These are phyloP conservation scores for Phytopythium oedochilum DNA, from an alignment of 352 stramenopile species.

Conservation along the genomic window DNA sequence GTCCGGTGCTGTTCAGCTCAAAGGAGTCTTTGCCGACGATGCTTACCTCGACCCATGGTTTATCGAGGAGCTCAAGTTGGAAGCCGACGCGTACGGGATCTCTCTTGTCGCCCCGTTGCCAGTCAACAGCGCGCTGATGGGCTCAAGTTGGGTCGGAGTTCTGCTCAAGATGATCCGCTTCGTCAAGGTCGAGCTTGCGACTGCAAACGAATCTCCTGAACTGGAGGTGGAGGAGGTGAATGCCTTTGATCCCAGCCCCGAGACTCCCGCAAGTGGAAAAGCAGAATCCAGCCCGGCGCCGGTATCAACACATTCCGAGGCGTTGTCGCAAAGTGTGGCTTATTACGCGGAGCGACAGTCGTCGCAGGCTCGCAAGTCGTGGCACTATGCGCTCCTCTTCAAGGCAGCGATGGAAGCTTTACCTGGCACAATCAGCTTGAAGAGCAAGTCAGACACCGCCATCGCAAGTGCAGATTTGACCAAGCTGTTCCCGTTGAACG, in stretches of 20 bases:
- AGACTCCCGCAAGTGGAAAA: neutral
- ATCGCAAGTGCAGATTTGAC: slow-evolving; percentile 40
- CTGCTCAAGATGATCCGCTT: slow-evolving; percentile 49
- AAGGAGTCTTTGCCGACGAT: slow-evolving; percentile 26
- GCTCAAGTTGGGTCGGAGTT: slow-evolving; percentile 47
- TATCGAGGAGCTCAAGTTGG: slow-evolving; percentile 45
- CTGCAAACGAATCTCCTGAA: neutral
- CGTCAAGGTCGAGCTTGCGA: slow-evolving; percentile 32
- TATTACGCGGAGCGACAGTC: slow-evolving; percentile 28
- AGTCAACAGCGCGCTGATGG: slow-evolving; percentile 15
- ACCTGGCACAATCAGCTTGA: slow-evolving; percentile 42
- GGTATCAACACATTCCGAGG: slow-evolving; percentile 4
- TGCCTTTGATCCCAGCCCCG: too few species aligned
- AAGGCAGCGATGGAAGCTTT: slow-evolving; percentile 46
- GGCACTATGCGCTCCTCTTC: slow-evolving; percentile 78
- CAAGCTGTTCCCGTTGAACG: slow-evolving; percentile 57
- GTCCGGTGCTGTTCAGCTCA: slow-evolving; percentile 26
- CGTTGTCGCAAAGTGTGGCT: neutral
- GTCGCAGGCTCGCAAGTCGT: slow-evolving; percentile 34
- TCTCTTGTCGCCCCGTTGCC: slow-evolving; percentile 43
- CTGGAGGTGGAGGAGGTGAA: neutral
- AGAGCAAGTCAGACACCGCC: slow-evolving; percentile 24
- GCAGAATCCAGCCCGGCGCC: neutral
- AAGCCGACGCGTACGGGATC: slow-evolving; percentile 40
- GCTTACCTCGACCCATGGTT: slow-evolving; percentile 41